A percentile compares a stretch with the other conserved stretches of the same genome.
phyloP scores from a whole-genome alignment of 148 eudicot species.

The Cornus florida region DNA sequence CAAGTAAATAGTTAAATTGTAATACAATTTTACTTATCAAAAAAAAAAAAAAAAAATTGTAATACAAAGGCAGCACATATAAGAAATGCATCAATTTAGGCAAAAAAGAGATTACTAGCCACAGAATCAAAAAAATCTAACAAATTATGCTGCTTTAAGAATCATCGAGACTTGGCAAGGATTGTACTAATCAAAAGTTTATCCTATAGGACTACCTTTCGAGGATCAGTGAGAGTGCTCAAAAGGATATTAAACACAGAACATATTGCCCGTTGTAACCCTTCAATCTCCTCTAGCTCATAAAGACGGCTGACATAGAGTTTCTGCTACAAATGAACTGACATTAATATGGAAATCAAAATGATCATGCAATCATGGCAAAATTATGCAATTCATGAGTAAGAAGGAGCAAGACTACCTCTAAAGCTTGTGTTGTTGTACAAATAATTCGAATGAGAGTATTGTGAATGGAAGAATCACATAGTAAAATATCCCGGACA shows the following conservation, averaged over 20 bases:
- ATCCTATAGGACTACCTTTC: constrained; percentile 44
- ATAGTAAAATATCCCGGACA: constrained; percentile 59
- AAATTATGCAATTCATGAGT: neutral
- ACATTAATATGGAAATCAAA: constrained; percentile 2
- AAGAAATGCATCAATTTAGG: neutral
- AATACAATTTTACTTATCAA: neutral
- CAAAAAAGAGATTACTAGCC: constrained; percentile 4
- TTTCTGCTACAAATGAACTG: constrained; percentile 37
- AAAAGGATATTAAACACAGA: constrained; percentile 67
- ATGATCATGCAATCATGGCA: neutral
- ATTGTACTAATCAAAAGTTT: neutral
- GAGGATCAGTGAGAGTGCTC: constrained; percentile 49
- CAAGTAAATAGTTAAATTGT: neutral
- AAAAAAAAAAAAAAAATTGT: too few species aligned
- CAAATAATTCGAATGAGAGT: constrained; percentile 76
- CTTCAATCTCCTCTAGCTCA: constrained; percentile 82
- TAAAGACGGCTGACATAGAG: constrained; percentile 69
- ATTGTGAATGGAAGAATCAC: constrained; percentile 81
- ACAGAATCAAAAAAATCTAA: neutral
- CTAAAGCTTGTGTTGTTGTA: constrained; percentile 68
- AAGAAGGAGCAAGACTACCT: constrained; percentile 47
- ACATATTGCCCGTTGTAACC: constrained; percentile 61
- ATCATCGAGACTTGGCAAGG: neutral
- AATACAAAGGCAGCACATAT: neutral
- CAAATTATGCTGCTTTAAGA: neutral